Evolutionary conservation across 768 basidiomycete genomes (phyloP).

Genomic region (Symmetrospora coprosmae): DNA sequence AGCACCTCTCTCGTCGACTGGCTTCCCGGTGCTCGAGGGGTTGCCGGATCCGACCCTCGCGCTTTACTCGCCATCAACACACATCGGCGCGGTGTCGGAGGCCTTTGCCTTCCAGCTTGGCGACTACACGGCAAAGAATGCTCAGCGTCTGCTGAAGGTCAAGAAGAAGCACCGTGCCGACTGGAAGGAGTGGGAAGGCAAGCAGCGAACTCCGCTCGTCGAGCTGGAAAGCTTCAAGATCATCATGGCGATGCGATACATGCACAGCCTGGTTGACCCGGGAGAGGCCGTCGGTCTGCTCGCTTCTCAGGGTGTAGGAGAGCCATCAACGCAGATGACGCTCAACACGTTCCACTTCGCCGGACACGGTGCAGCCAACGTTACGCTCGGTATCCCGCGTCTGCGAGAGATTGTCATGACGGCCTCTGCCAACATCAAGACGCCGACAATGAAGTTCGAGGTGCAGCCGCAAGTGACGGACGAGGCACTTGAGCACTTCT

Average conservation of each 20-base stretch:
- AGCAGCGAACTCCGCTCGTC: conserved; percentile 40
- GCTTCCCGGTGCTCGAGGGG: conserved; percentile 38
- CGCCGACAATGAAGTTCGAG: conserved; percentile 86
- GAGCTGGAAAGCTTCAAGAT: conserved; percentile 47
- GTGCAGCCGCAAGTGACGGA: conserved; percentile 50
- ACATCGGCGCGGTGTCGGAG: conserved; percentile 82
- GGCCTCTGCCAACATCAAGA: conserved; percentile 85
- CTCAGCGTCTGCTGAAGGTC: conserved; percentile 42
- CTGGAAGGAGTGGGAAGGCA: conserved; percentile 35
- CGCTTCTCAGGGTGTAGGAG: conserved; percentile 94
- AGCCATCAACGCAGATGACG: conserved; percentile 99
- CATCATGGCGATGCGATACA: conserved; percentile 81
- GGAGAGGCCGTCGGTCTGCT: conserved; percentile 96
- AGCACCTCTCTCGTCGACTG: neutral
- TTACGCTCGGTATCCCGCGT: conserved; percentile 96
- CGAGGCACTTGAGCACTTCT: conserved; percentile 48
- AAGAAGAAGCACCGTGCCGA: conserved; percentile 41
- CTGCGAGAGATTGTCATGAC: conserved; percentile 99
- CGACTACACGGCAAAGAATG: conserved; percentile 63
- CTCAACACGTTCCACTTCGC: conserved; percentile 99
- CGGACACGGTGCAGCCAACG: conserved; percentile 96
- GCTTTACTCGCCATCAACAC: conserved; percentile 59
- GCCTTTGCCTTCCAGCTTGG: conserved; percentile 68
- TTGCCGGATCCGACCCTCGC: conserved; percentile 57
- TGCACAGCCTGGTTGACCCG: conserved; percentile 84